Base-by-base conservation (phyloP, 495 filamentous ascomycete species). In the Aspergillus cristatus region DNA sequence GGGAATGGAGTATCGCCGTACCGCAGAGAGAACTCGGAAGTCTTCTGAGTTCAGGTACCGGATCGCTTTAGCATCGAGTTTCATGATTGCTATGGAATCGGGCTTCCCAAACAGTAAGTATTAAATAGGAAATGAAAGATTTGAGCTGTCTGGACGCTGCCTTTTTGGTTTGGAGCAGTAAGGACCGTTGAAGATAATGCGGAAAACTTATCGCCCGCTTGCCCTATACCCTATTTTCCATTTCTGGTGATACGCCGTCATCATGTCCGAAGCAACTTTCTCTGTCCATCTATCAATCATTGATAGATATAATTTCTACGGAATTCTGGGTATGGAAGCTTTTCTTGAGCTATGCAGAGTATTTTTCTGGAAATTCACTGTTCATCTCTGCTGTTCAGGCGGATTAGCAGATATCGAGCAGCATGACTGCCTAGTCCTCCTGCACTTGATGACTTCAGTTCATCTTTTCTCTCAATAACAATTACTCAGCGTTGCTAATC, bases 11-110 rank as follows among this genome's bases (percentile, higher is more conserved):
- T 45, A 45, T 4, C 20, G 28, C 58, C 80, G 29, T 75, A 95
- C 91, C 43, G 85, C 93, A 53, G 86, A 81, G 38, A 99, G 82
- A 40, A 96, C 89, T 46, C 81, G 76, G 84, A 93, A 99, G 71
- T 97, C 91, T 62, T 97, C 93, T 12, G 70, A 53, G 35, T 84
- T 79, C 54, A 99, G 79, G 63, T 97, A 90, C 50, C 91, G 89
- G 60, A 97, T 81, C 31, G 80, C 76, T 54, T 84, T 84, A 6
- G 87, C 84, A 58, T 99, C 84, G 56, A 99, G 79, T 65, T 88
- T 93, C 91, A 97, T 98, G 42, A 18, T 17, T 35, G 18, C 2
- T 15, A 2, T 8, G 4, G 20, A n/a, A n/a, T 32, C 24, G 2
- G 24, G 18, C 32, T n/a, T n/a, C 17, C 13, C 16, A 24, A 16